Percentiles rank a stretch among this genome's conserved stretches.
phyloP scores from a whole-genome alignment of 768 basidiomycete species.

The Strobilomyces echinocephalus region DNA sequence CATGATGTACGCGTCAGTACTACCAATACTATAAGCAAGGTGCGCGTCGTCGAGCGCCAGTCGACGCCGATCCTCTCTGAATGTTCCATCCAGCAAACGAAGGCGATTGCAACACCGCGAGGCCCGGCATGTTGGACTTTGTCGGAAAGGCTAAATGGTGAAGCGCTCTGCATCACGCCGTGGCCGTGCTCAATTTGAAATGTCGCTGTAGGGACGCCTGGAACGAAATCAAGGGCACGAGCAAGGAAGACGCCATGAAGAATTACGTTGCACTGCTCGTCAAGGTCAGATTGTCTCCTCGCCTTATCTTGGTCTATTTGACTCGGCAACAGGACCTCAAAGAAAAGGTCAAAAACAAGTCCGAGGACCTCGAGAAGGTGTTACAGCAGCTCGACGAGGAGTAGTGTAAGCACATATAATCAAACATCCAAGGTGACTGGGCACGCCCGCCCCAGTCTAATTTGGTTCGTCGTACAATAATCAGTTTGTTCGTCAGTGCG shows the following conservation, averaged over 20 bases:
- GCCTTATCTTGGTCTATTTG: not conserved
- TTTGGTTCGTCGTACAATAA: no score
- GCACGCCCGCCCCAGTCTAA: no score
- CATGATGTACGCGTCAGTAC: slow-evolving; percentile 54
- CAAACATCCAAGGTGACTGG: not conserved
- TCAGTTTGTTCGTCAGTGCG: no score
- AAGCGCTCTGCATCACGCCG: slow-evolving; percentile 6
- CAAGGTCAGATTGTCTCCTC: slow-evolving; percentile 41
- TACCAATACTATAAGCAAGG: slow-evolving; percentile 95
- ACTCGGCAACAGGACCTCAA: slow-evolving; percentile 50
- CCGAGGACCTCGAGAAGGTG: slow-evolving; percentile 49
- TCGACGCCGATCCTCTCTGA: not conserved
- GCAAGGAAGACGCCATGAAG: slow-evolving; percentile 64
- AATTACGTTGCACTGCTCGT: slow-evolving; percentile 76
- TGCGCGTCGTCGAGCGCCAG: slow-evolving; percentile 23
- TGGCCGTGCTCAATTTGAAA: not conserved
- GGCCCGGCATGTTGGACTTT: slow-evolving; percentile 81
- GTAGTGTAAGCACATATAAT: slow-evolving; percentile 16
- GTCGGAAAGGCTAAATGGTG: slow-evolving; percentile 88
- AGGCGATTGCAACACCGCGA: slow-evolving; percentile 62
- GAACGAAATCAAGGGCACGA: slow-evolving; percentile 64
- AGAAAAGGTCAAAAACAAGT: slow-evolving; percentile 32
- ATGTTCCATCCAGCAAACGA: slow-evolving; percentile 51
- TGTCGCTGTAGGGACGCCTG: slow-evolving; percentile 72
- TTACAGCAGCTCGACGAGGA: slow-evolving; percentile 55